Conservation (phyloP, 192 early-diverging fungal species). For the Podila epigama region DNA sequence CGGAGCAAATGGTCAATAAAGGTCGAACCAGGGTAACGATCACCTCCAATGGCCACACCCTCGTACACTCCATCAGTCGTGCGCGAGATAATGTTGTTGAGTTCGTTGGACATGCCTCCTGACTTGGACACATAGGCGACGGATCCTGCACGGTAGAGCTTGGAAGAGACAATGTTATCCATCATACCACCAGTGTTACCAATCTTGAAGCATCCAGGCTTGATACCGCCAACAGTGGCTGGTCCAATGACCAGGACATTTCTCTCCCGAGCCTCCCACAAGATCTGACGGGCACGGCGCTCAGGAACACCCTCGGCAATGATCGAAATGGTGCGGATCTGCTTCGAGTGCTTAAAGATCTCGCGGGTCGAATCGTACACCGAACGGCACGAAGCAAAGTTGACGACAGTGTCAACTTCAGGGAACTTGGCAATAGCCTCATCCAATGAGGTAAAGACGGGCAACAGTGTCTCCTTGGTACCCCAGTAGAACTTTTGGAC, state of each 20-base stretch:
- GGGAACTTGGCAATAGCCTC: conserved; percentile 88
- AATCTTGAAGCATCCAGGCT: conserved; percentile 99
- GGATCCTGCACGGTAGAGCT: conserved; percentile 95
- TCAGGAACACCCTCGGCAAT: conserved; percentile 99
- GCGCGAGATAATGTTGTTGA: conserved; percentile 99
- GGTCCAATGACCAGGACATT: conserved; percentile 94
- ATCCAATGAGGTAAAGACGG: conserved; percentile 88
- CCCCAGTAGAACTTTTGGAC: conserved; percentile 99
- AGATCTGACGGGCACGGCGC: conserved; percentile 90
- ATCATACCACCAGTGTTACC: conserved; percentile 99
- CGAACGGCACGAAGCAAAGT: conserved; percentile 97
- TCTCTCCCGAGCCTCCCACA: conserved; percentile 81
- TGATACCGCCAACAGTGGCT: conserved; percentile 99
- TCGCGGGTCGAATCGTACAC: conserved; percentile 94
- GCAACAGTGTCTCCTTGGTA: conserved; percentile 94
- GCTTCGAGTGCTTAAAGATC: conserved; percentile 76
- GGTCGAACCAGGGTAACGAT: conserved; percentile 97
- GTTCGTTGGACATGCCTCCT: conserved; percentile 99
- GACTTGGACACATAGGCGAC: conserved; percentile 99
- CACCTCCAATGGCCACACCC: conserved; percentile 98
- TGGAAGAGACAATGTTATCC: conserved; percentile 99
- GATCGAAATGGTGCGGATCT: conserved; percentile 95
- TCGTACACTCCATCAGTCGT: conserved; percentile 98
- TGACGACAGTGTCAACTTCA: conserved; percentile 94
- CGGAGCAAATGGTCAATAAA: conserved; percentile 98